Conservation (phyloP, 306 rosid genomes). For the Oemleria cerasiformis region DNA sequence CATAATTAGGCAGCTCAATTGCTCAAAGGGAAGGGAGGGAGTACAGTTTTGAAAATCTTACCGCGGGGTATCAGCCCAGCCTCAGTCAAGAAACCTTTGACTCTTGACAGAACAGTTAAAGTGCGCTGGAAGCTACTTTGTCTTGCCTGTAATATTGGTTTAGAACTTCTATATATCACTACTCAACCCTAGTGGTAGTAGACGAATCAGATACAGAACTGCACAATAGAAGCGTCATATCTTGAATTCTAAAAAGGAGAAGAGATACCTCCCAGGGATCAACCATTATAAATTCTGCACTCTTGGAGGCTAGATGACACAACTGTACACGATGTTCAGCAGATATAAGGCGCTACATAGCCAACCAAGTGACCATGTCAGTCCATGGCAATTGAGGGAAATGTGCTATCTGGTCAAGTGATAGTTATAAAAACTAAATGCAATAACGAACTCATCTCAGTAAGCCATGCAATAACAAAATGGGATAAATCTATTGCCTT, state of each 20-base stretch:
- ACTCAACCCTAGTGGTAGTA: background rate
- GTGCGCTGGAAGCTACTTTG: slow-evolving; percentile 69
- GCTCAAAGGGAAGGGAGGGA: slow-evolving; percentile 1
- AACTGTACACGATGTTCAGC: slow-evolving; percentile 65
- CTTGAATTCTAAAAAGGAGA: slow-evolving; percentile 14
- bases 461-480: background rate
- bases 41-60: slow-evolving; percentile 22
- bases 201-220: background rate
- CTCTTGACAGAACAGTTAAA: slow-evolving; percentile 63
- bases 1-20: background rate
- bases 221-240: background rate
- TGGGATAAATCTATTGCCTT: background rate
- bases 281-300: slow-evolving; percentile 80
- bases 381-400: background rate
- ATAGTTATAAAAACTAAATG: background rate
- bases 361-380: slow-evolving; percentile 23
- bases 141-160: slow-evolving; percentile 52
- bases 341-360: slow-evolving; percentile 62
- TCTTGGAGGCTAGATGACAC: slow-evolving; percentile 65
- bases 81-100: slow-evolving; percentile 47
- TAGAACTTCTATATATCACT: slow-evolving; percentile 12
- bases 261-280: slow-evolving; percentile 91
- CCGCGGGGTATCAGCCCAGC: slow-evolving; percentile 58
- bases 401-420: background rate
- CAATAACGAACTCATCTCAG: slow-evolving; percentile 4